Base-by-base conservation (phyloP, 2,329 filamentous ascomycete species). In the Ophiocordyceps camponoti-leonardi region DNA sequence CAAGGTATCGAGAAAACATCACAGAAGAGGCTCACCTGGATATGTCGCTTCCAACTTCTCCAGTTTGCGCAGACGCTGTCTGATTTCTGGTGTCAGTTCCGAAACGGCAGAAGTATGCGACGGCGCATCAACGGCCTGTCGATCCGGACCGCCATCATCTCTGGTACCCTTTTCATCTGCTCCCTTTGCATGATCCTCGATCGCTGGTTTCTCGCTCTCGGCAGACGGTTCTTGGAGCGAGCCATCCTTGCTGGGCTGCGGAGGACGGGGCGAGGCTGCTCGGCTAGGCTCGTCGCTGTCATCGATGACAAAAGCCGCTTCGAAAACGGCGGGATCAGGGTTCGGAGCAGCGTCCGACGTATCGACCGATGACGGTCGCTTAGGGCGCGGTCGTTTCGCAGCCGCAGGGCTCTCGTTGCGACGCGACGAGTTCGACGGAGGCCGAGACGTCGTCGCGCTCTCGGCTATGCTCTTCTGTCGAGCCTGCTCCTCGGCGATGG, bases 401-500 rank as follows among this genome's bases (percentile, higher is more conserved):
- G 47, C 48, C 40, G 56, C 48, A 22, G 50, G 52, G 41, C 45
- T 23, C 20, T 23, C 44, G 44, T 41, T 67, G 60, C 50, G 69
- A 61, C 49, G 46, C 10, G 42, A 44, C 12, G 46, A 47, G 19
- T 40, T 19, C 40, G 40, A 22, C 22, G 22, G 45, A 44, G 8
- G 6, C 66, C 58, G 46, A 71, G 61, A 60, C 16, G 60, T 59
- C 10, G 58, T 56, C 31, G 61, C 56, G 54, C 72, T 64, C 45
- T 69, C 67, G 6, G 69, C 60, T 50, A 69, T 54, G 44, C 68
- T 63, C 57, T 75, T 75, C 59, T 87, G 83, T 48, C 85, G 82
- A 47, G 86, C 83, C 64, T 94, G 86, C 66, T 95, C 88, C 66
- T 94, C 86, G 56, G 86, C 84, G 56, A 95, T 92, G 56, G 82